Percentiles rank a stretch among this genome's conserved stretches.
Evolutionary conservation across 2,329 filamentous ascomycete genomes (phyloP).

Genomic region (Aspergillus eucalypticola): DNA sequence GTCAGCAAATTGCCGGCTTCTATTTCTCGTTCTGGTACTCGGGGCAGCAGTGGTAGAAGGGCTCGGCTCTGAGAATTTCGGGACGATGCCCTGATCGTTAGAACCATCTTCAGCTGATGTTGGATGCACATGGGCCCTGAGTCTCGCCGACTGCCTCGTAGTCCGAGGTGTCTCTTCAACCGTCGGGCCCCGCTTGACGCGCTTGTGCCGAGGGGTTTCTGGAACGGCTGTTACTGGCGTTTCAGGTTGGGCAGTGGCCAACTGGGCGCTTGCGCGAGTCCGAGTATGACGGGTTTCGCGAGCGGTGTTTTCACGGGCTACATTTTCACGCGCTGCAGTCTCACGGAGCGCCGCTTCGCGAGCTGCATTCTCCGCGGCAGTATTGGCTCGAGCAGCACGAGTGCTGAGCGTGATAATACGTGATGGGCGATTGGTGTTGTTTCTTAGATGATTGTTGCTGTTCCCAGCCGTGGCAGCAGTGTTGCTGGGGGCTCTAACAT

Average conservation of each 20-base stretch:
- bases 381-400: slow-evolving; percentile 17
- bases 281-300: slow-evolving; percentile 29
- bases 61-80: slow-evolving; percentile 20
- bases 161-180: slow-evolving; percentile 36
- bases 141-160: slow-evolving; percentile 38
- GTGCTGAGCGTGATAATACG: slow-evolving; percentile 28
- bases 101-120: slow-evolving; percentile 21
- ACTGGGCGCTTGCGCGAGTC: slow-evolving; percentile 18
- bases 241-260: slow-evolving; percentile 13
- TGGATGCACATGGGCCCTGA: slow-evolving; percentile 27
- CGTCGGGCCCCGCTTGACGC: slow-evolving; percentile 31
- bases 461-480: slow-evolving; percentile 4
- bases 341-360: slow-evolving; percentile 7
- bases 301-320: slow-evolving; percentile 11
- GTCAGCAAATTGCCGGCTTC: slow-evolving; percentile 16
- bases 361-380: slow-evolving; percentile 11
- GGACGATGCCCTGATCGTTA: slow-evolving; percentile 6
- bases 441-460: slow-evolving; percentile 12
- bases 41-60: slow-evolving; percentile 17
- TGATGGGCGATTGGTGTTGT: slow-evolving; percentile 19
- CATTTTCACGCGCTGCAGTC: slow-evolving; percentile 7
- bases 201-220: slow-evolving; percentile 36
- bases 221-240: slow-evolving; percentile 21
- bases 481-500: slow-evolving; percentile 14
- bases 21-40: slow-evolving; percentile 19